phyloP scores from a whole-genome alignment of 257 asterid genomes.

The Haberlea rhodopensis region DNA sequence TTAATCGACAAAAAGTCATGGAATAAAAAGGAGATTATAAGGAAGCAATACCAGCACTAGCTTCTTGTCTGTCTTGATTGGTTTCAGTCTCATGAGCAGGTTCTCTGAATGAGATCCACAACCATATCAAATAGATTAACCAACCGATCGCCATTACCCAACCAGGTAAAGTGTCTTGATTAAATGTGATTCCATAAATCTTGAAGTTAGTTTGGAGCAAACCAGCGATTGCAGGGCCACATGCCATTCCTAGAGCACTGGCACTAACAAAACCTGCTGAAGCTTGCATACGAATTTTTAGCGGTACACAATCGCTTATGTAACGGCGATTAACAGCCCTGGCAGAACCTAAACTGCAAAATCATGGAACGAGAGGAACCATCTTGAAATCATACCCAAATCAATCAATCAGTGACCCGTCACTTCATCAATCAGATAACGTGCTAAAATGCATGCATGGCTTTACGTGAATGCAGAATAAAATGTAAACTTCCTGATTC shows the following conservation, averaged over 20 bases:
- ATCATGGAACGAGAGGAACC: conserved; percentile 18
- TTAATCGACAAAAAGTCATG: neutral
- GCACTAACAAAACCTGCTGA: conserved; percentile 99
- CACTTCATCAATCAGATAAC: conserved; percentile 19
- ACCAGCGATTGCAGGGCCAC: conserved; percentile 98
- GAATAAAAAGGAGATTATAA: neutral
- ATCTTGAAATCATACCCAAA: conserved; percentile 23
- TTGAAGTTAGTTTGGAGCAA: conserved; percentile 75
- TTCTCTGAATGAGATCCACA: conserved; percentile 82
- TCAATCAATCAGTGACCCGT: conserved; percentile 18
- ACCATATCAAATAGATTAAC: conserved; percentile 72
- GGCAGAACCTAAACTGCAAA: conserved; percentile 91
- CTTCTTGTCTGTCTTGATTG: conserved; percentile 37
- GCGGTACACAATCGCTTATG: conserved; percentile 96
- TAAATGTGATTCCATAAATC: conserved; percentile 63
- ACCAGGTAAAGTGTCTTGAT: conserved; percentile 88
- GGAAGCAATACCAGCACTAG: conserved; percentile 51
- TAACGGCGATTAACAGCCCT: conserved; percentile 96
- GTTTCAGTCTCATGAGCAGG: conserved; percentile 56
- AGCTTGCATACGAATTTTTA: conserved; percentile 87
- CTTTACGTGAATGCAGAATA: neutral
- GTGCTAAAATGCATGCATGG: neutral
- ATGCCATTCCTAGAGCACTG: conserved; percentile 99
- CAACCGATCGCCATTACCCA: conserved; percentile 94
- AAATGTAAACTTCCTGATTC: neutral